These are phyloP conservation scores for Yarrowia galli DNA, from an alignment of 1,139 yeast genomes.

Conservation along the genomic window DNA sequence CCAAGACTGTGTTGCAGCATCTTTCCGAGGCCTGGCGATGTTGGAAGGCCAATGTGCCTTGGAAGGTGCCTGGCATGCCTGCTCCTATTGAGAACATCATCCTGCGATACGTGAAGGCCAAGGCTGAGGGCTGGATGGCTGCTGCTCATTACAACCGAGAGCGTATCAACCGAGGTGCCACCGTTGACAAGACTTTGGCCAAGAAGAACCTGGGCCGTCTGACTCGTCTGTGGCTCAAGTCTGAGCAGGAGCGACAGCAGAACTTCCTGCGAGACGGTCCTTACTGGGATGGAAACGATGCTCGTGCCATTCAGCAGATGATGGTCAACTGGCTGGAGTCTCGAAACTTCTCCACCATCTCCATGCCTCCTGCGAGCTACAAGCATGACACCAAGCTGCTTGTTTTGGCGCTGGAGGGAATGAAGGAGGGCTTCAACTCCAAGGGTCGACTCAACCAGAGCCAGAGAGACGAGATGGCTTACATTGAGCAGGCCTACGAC, in stretches of 20 bases:
- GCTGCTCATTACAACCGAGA: slow-evolving; percentile 94
- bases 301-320: slow-evolving; percentile 82
- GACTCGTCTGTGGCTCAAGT: slow-evolving; percentile 89
- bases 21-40: slow-evolving; percentile 99
- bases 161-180: slow-evolving; percentile 82
- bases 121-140: slow-evolving; percentile 96
- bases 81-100: slow-evolving; percentile 87
- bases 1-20: slow-evolving; percentile 89
- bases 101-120: slow-evolving; percentile 87
- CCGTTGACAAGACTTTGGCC: slow-evolving; percentile 93
- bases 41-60: slow-evolving; percentile 98
- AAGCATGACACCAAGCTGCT: slow-evolving; percentile 92
- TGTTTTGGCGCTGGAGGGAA: slow-evolving; percentile 84
- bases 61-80: slow-evolving; percentile 98
- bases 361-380: slow-evolving; percentile 91
- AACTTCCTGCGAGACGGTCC: slow-evolving; percentile 88
- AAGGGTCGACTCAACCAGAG: slow-evolving; percentile 82
- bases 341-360: slow-evolving; percentile 83
- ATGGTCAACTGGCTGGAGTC: slow-evolving; percentile 95
- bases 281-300: slow-evolving; percentile 83
- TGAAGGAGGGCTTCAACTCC: slow-evolving; percentile 84
- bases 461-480: slow-evolving; percentile 90
- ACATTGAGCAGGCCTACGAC: slow-evolving; percentile 96
- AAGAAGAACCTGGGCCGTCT: slow-evolving; percentile 90
- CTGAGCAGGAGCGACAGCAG: slow-evolving; percentile 88